Percentiles rank a stretch among this genome's conserved stretches.
Conservation (phyloP, 345 rosid genomes). For the Populus euphratica region DNA sequence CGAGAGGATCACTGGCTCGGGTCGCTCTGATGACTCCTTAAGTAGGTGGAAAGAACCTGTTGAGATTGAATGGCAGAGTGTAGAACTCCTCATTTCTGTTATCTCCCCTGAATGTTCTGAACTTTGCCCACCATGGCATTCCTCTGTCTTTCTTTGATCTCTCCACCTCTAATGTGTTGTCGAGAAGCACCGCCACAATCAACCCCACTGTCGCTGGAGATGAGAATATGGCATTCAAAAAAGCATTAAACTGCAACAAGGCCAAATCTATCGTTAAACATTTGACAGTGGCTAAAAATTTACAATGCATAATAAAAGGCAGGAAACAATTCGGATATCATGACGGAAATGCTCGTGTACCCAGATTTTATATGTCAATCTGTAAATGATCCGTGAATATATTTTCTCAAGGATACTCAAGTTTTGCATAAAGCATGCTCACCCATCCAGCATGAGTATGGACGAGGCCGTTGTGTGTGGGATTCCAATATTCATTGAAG, state of each 20-base stretch:
- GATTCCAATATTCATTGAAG: slow-evolving; percentile 30
- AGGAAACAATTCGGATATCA: too few relatives aligned
- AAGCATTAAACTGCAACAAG: slow-evolving; percentile 29
- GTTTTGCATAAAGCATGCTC: not conserved
- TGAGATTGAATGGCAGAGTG: slow-evolving; percentile 32
- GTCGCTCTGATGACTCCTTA: not conserved
- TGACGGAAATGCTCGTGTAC: too few relatives aligned
- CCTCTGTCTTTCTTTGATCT: slow-evolving; percentile 28
- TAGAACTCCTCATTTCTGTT: slow-evolving; percentile 35
- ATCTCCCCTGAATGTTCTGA: slow-evolving; percentile 31
- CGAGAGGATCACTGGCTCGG: slow-evolving; percentile 2
- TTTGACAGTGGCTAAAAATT: too few relatives aligned
- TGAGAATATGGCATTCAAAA: slow-evolving; percentile 28
- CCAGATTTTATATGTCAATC: too few relatives aligned
- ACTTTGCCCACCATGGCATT: slow-evolving; percentile 32
- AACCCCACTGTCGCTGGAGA: slow-evolving; percentile 30
- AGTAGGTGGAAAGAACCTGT: slow-evolving; percentile 25
- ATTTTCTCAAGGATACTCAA: not conserved
- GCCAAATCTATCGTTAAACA: too few relatives aligned
- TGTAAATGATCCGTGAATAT: too few relatives aligned
- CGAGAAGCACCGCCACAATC: slow-evolving; percentile 30
- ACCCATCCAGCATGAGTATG: slow-evolving; percentile 36
- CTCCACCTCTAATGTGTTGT: slow-evolving; percentile 28
- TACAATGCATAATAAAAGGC: too few relatives aligned
- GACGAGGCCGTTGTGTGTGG: slow-evolving; percentile 23